Base-by-base conservation (phyloP, 768 basidiomycete genomes). In the Lentinula sp. region DNA sequence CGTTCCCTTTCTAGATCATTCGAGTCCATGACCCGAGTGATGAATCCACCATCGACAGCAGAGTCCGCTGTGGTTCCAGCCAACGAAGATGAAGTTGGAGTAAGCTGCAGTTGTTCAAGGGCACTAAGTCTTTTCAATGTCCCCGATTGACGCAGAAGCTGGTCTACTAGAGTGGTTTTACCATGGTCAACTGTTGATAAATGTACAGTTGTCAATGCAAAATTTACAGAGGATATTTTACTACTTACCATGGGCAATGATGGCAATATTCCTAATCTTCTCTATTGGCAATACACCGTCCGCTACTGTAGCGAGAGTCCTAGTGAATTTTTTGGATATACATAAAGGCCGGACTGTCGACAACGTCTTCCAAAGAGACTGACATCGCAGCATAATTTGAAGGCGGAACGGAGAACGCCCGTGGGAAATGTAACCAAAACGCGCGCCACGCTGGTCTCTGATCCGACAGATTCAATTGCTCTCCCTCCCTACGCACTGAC, bases 1-100 rank as follows among this genome's bases (percentile, higher is more conserved):
- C 84, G 79, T 62, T 84, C 83, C 34, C 79, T 75, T 69, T 85
- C 84, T 7, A 81, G 72, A 71, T 46, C 79, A 65, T 80, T 79
- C 1, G 79, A 80, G 68, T 82, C 80, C 80, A 82, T 82, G 21
- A 80, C 69, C 4, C 80, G 76, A 0, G 77, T 79, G 54, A 76
- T 72, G 65, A 76, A 78, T 1, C 70, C 75, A 39, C 74, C 70
- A 51, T 76, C 74, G 18, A 75, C 71, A 18, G 71, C 66, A 34
- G 70, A 72, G 62, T 74, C 75, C 10, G 74, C 67, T 0, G 73
- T 74, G 18, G 66, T 68, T 16, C 61, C 69, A 40, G 68, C 64
- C 10, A 69, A 66, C 11, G 66, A 62, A 11, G 76, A 68, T 0
- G 72, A 64, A 4, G 66, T 65, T 1, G 76, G 74, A 5, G 71